Evolutionary conservation across 768 basidiomycete genomes (phyloP).

Genomic region (Pleurotus salmoneostramineus): DNA sequence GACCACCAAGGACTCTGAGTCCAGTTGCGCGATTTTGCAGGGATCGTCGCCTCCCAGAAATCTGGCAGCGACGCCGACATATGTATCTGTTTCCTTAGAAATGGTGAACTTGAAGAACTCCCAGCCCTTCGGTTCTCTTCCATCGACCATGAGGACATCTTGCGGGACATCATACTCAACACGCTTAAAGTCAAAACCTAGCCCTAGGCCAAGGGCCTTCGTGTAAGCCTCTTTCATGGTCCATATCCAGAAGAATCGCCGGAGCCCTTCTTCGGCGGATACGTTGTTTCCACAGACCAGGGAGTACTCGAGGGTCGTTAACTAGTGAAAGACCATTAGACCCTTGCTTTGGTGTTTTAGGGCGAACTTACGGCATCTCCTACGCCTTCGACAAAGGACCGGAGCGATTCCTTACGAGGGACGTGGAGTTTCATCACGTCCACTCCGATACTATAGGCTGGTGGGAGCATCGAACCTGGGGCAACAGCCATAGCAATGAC

Average conservation of each 20-base stretch:
- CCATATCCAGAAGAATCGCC: slow-evolving; percentile 79
- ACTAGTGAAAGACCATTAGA: slow-evolving; percentile 20
- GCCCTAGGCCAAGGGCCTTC: slow-evolving; percentile 79
- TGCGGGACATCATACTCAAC: slow-evolving; percentile 63
- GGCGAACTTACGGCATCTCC: slow-evolving; percentile 53
- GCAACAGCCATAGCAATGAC: slow-evolving; percentile 68
- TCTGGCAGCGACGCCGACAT: slow-evolving; percentile 67
- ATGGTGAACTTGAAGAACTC: slow-evolving; percentile 61
- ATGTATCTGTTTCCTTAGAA: slow-evolving; percentile 42
- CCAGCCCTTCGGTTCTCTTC: slow-evolving; percentile 56
- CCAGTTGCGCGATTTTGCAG: slow-evolving; percentile 25
- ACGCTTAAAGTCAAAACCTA: slow-evolving; percentile 78
- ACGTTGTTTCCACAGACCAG: slow-evolving; percentile 31
- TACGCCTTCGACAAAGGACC: slow-evolving; percentile 59
- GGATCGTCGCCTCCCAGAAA: slow-evolving; percentile 41
- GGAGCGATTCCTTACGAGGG: slow-evolving; percentile 53
- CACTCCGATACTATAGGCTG: slow-evolving; percentile 64
- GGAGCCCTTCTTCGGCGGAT: slow-evolving; percentile 47
- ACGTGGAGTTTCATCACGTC: slow-evolving; percentile 79
- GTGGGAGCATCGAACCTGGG: slow-evolving; percentile 34
- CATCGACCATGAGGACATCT: slow-evolving; percentile 58
- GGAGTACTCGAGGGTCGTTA: slow-evolving; percentile 38
- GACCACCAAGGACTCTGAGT: slow-evolving; percentile 37
- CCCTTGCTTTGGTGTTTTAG: slow-evolving; percentile 1
- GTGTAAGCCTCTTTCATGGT: slow-evolving; percentile 91